Base-by-base conservation (phyloP, 768 basidiomycete species). In the Trametes coccinea region DNA sequence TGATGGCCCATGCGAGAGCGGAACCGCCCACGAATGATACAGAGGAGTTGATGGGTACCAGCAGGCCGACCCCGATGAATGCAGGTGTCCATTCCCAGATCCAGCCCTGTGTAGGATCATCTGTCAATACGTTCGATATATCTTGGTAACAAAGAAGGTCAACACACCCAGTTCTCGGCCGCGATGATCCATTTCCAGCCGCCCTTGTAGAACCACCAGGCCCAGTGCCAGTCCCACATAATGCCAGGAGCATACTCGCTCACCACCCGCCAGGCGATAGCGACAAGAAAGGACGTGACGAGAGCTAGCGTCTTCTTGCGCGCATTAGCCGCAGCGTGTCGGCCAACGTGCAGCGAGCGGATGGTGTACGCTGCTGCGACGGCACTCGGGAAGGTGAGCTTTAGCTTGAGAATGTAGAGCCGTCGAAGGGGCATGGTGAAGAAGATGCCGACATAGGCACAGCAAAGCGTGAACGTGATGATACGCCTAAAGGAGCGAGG, bases 171-270 rank as follows among this genome's bases (percentile, higher is more conserved):
- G 43, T 61, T 66, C 53, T 68, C 67, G 2, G 67, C 67, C 13
- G 56, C 57, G 33, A 68, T 66, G 48, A 66, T 64, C 62, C 67
- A 61, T 30, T 54, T 63, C 67, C 67, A 68, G 31, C 67, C 67
- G 1, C 62, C 67, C 46, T 55, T 59, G 64, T 68, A 66, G 54
- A 68, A 66, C 67, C 67, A 68, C 56, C 60, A 68, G 5, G 49
- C 59, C 65, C 62, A 66, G 47, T 68, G 65, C 67, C 67, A 68
- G 41, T 66, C 67, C 67, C 67, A 68, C 63, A 68, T 59, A 31
- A 68, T 64, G 5, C 67, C 67, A 0, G 67, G 67, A 22, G 65
- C 67, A 33, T 68, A 68, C 59, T 68, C 67, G 61, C 65, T 66
- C 2, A 51, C 52, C 13, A 68, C 56, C 3, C 67, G 50, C 65